phyloP scores from a whole-genome alignment of 345 rosid genomes.

The Boechera retrofracta region DNA sequence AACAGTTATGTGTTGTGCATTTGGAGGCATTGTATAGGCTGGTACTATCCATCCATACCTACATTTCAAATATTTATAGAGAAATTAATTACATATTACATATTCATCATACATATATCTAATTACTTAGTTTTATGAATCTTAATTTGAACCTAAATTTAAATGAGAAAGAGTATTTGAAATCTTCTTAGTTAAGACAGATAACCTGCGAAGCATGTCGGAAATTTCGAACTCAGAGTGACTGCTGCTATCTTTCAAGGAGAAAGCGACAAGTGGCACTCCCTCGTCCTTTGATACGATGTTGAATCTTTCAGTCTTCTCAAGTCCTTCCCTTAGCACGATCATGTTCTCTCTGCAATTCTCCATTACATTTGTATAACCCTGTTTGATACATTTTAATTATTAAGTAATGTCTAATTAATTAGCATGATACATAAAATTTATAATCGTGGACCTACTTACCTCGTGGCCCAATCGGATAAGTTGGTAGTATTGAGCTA shows the following conservation, averaged over 20 bases:
- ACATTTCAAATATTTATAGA: not conserved
- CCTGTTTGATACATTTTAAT: slow-evolving; percentile 25
- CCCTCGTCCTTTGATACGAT: slow-evolving; percentile 74
- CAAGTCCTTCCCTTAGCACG: slow-evolving; percentile 67
- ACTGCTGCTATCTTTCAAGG: slow-evolving; percentile 61
- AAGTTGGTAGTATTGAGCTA: slow-evolving; percentile 51
- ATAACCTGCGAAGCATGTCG: slow-evolving; percentile 48
- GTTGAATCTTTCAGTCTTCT: slow-evolving; percentile 63
- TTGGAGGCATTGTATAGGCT: slow-evolving; percentile 87
- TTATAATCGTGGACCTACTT: not conserved
- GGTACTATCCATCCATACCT: slow-evolving; percentile 88
- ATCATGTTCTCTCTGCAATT: slow-evolving; percentile 67
- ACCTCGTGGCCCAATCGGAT: slow-evolving; percentile 48
- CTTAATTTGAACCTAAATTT: not conserved
- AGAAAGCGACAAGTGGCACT: slow-evolving; percentile 84
- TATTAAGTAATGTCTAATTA: not conserved
- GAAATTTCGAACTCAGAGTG: slow-evolving; percentile 67
- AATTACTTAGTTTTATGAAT: not conserved
- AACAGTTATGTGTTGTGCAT: slow-evolving; percentile 81
- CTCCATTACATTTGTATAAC: slow-evolving; percentile 63
- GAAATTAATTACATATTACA: not conserved
- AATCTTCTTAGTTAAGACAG: slow-evolving; percentile 13
- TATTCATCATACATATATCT: not conserved
- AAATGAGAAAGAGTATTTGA: not conserved
- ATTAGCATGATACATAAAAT: not conserved